Percentiles rank a stretch among this genome's conserved stretches.
Conservation (phyloP, 257 asterid genomes). For the Verbena officinalis region DNA sequence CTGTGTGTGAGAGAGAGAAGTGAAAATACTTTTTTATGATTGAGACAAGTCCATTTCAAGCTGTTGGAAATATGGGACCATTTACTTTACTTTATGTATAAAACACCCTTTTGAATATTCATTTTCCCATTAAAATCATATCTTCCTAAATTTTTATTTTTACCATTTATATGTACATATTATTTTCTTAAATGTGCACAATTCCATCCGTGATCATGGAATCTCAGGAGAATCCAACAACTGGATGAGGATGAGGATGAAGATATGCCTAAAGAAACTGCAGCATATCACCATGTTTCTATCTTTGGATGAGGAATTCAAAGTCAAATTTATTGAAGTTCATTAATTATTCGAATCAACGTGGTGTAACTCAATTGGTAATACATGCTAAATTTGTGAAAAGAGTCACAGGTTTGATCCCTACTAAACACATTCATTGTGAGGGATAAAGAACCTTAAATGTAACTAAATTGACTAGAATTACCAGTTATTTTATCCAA, state of each 20-base stretch:
- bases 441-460: no score
- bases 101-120: slow-evolving; percentile 14
- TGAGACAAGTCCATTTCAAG: slow-evolving; percentile 26
- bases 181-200: neutral
- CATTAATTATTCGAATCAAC: no score
- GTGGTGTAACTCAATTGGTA: no score
- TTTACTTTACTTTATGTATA: slow-evolving; percentile 28
- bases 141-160: neutral
- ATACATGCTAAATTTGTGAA: no score
- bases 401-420: no score
- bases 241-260: no score
- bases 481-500: no score
- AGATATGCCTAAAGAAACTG: no score
- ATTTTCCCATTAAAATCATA: neutral
- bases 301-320: neutral
- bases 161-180: no score
- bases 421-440: no score
- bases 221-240: no score
- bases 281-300: neutral
- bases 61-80: slow-evolving; percentile 26
- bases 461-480: no score
- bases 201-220: neutral
- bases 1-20: neutral
- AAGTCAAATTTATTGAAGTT: neutral
- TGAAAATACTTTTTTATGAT: neutral